Evolutionary conservation across 2,329 filamentous ascomycete genomes (phyloP), one percentile per base, ranked within the genome.

Genomic region (Fusarium compactum): DNA sequence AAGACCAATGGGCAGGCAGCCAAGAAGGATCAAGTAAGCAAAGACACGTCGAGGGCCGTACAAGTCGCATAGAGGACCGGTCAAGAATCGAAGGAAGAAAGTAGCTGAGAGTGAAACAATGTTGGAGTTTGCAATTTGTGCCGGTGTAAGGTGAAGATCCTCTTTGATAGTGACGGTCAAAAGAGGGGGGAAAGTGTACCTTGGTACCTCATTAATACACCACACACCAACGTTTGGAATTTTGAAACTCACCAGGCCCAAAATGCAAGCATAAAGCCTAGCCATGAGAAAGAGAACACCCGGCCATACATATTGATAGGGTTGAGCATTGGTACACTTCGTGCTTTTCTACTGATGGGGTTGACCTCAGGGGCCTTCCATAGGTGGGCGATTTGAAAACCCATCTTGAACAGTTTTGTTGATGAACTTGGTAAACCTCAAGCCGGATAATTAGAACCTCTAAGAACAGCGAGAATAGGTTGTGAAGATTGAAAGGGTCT

Each of bases 251-350:
- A 80, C 92, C 92, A 97, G 14, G 93, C 94, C 86, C 93, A 93
- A 81, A 97, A 97, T 10, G 92, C 91, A 56, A 95, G 87, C 86
- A 96, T 90, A 80, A 96, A 96, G 4, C 92, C 92, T 50, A 94
- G 86, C 90, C 92, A 96, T 2, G 92, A 92, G 82, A 97, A 97
- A 84, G 95, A 94, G 81, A 97, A 97, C 0, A 96, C 94, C 9
- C 94, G 87, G 40, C 94, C 94, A 83, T 97, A 94, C 73, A 90
- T 83, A 78, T 97, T 87, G 74, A 95, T 77, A 0, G 91, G 88
- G 78, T 97, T 97, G 67, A 97, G 82, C 24, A 93, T 79, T 0
- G 94, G 94, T 48, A 97, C 88, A 0, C 92, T 92, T 65, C 87
- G 89, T 57, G 94, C 94, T 79, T 97, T 97, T 62, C 87, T 86